Evolutionary conservation across 768 basidiomycete species (phyloP), one percentile per base, ranked within the genome.

Genomic region (Pleurotus cornucopiae): DNA sequence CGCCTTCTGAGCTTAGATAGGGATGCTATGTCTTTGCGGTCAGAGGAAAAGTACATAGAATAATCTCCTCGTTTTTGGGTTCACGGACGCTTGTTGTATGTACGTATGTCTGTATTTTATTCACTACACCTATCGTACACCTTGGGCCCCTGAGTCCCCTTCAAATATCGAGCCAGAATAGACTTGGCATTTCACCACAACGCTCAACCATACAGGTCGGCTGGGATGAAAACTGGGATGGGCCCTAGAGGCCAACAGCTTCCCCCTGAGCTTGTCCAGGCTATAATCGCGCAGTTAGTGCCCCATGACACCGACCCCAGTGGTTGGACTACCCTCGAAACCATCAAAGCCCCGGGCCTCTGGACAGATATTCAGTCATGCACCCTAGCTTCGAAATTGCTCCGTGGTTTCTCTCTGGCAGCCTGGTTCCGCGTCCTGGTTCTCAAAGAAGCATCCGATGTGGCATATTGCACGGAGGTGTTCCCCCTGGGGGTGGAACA

Each of bases 1-100:
- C 67, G 77, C 0, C 66, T 78, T 20, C 66, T 70, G 69, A 76
- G 70, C 57, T 23, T 63, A n/a, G 71, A 79, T 51, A 62, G 77
- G 18, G 68, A 68, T 0, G 59, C 58, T 45, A 77, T 78, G 73
- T 59, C 71, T 21, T 71, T 71, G 40, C 55, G 6, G 9, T 39
- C 40, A 30, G 48, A 55, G 18, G 53, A 54, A 13, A 40, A 30
- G 11, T 12, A 38, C 18, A 16, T 51, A 25, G 40, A 46, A 16
- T 55, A 55, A 12, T 55, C 13, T 51, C 14, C 6, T 37, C 21
- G 14, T 20, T 30, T 37, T n/a, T n/a, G n/a, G 26, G 20, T n/a
- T 20, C 43, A 16, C 16, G 20, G 43, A n/a, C 43, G 13, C 20
- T 44, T 44, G 21, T 47, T 47, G 46, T 47, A 47, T 23, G 23